These are phyloP conservation scores for Phlebiopsis gigantea DNA, from an alignment of 768 basidiomycete species.

Conservation along the genomic window DNA sequence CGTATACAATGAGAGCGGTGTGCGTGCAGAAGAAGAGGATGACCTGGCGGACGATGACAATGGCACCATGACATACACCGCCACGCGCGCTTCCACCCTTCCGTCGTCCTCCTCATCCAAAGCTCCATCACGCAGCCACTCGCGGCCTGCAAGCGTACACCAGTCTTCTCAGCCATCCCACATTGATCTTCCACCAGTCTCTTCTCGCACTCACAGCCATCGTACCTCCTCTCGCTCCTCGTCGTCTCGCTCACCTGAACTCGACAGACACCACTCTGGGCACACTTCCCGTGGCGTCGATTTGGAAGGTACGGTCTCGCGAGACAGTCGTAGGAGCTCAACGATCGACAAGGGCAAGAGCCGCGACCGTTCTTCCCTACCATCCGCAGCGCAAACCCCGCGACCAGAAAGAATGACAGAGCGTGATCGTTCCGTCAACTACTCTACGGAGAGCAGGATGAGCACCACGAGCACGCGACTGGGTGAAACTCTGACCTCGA, in stretches of 20 bases:
- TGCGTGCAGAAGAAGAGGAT: conserved; percentile 70
- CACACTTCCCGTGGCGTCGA: conserved; percentile 7
- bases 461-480: conserved; percentile 20
- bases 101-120: conserved; percentile 40
- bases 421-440: conserved; percentile 28
- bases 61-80: conserved; percentile 24
- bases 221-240: conserved; percentile 3
- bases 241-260: conserved; percentile 1
- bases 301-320: conserved; percentile 7
- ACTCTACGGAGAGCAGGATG: conserved; percentile 32
- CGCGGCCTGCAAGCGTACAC: conserved; percentile 4
- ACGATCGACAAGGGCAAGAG: conserved; percentile 22
- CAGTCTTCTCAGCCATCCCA: conserved; percentile 1
- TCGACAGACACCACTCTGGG: conserved; percentile 8
- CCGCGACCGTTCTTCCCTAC: conserved; percentile 21
- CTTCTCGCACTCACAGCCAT: conserved; percentile 5
- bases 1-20: conserved; percentile 76
- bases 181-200: conserved; percentile 6
- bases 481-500: conserved; percentile 37
- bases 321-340: conserved; percentile 12
- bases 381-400: conserved; percentile 21
- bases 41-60: conserved; percentile 65
- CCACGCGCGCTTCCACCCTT: conserved; percentile 34
- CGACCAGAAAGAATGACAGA: conserved; percentile 24
- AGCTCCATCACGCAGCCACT: conserved; percentile 5